A percentile compares a stretch with the other conserved stretches of the same genome.
phyloP scores from a whole-genome alignment of 2,329 filamentous ascomycete genomes.

The Curvularia sp. region DNA sequence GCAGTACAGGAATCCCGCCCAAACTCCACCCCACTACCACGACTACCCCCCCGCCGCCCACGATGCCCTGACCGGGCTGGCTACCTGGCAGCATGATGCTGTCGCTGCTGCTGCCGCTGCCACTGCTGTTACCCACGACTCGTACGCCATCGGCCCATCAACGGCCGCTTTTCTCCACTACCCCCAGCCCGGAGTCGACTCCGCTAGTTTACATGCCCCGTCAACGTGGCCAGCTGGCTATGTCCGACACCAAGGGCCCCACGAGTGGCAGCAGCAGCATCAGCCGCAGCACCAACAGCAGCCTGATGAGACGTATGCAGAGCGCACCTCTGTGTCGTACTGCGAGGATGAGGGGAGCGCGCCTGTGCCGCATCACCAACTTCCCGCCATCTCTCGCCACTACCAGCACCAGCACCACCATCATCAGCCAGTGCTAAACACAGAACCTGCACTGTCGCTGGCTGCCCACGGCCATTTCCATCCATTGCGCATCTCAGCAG shows the following conservation, averaged over 20 bases:
- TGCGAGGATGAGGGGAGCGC: conserved; percentile 25
- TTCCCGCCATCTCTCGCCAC: conserved; percentile 24
- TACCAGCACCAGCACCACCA: conserved; percentile 19
- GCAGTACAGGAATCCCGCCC: conserved; percentile 40
- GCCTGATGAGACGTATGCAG: conserved; percentile 23
- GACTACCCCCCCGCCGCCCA: conserved; percentile 27
- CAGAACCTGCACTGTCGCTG: conserved; percentile 12
- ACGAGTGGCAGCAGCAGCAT: conserved; percentile 26
- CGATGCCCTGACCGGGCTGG: conserved; percentile 36
- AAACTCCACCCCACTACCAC: conserved; percentile 40
- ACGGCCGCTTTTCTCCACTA: conserved; percentile 36
- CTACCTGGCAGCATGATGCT: conserved; percentile 32
- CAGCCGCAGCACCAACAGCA: conserved; percentile 20
- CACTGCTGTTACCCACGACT: conserved; percentile 23
- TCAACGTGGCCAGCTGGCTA: conserved; percentile 32
- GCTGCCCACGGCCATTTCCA: conserved; percentile 21
- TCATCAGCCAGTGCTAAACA: conserved; percentile 11
- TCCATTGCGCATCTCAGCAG: conserved; percentile 29
- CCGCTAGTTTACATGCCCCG: conserved; percentile 29
- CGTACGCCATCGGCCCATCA: conserved; percentile 33
- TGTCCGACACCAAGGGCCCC: conserved; percentile 21
- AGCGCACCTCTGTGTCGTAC: conserved; percentile 30
- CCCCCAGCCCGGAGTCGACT: conserved; percentile 33
- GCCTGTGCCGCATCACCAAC: conserved; percentile 16
- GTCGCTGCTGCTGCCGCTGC: conserved; percentile 6